phyloP scores from a whole-genome alignment of 345 rosid species.

The Syzygium jambos region DNA sequence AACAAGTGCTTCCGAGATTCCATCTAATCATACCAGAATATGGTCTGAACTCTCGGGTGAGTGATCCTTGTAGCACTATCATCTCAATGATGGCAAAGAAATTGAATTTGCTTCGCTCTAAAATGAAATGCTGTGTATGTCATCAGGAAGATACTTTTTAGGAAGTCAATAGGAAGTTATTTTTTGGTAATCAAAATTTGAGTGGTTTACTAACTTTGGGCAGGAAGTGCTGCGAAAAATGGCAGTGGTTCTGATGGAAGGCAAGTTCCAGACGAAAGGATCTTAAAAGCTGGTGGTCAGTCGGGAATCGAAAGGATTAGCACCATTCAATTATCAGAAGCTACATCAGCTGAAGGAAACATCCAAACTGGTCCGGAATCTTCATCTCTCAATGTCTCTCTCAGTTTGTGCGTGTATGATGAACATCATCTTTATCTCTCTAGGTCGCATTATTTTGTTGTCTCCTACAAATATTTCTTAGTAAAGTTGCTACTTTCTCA shows the following conservation, averaged over 20 bases:
- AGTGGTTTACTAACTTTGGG: too few species aligned
- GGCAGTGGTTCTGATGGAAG: conserved; percentile 49
- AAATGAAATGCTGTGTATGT: too few species aligned
- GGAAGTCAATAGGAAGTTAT: too few species aligned
- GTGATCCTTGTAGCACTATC: too few species aligned
- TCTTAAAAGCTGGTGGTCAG: conserved; percentile 22
- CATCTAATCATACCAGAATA: too few species aligned
- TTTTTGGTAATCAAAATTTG: too few species aligned
- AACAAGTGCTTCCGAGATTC: too few species aligned
- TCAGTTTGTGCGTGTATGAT: neutral
- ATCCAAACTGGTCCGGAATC: conserved; percentile 36
- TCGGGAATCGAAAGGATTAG: conserved; percentile 50
- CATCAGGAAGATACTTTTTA: too few species aligned
- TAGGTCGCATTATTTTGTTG: neutral
- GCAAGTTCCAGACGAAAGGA: conserved; percentile 38
- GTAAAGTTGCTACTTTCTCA: neutral
- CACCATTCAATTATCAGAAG: conserved; percentile 47
- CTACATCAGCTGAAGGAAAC: conserved; percentile 23
- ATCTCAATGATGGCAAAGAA: too few species aligned
- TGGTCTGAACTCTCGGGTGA: too few species aligned
- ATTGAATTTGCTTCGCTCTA: too few species aligned
- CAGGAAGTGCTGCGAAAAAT: conserved; percentile 70
- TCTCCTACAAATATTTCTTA: neutral
- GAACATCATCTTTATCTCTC: neutral
- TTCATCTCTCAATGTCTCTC: neutral